Conservation (phyloP, 768 basidiomycete genomes). For the Podaxis sp. region DNA sequence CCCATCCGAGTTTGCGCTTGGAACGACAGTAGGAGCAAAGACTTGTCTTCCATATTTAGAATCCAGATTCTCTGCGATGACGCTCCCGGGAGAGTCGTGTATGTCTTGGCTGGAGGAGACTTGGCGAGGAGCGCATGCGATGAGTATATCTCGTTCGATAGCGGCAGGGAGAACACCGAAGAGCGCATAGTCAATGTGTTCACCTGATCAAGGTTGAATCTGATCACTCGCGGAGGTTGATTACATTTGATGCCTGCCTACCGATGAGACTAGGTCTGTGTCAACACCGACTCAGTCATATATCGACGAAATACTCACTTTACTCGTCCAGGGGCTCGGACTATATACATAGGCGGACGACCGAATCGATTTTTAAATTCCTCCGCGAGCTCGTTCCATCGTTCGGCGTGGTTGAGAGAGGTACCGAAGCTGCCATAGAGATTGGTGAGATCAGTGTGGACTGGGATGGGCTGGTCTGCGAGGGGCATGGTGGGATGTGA, state of each 20-base stretch:
- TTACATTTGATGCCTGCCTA: slow-evolving; percentile 16
- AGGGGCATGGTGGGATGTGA: slow-evolving; percentile 38
- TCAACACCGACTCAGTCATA: slow-evolving; percentile 1
- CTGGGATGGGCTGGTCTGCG: slow-evolving; percentile 56
- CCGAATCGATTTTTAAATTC: slow-evolving; percentile 69
- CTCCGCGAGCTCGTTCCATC: slow-evolving; percentile 62
- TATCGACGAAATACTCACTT: slow-evolving; percentile 48
- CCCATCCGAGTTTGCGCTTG: slow-evolving; percentile 13
- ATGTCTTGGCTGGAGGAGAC: slow-evolving; percentile 24
- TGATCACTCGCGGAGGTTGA: background rate
- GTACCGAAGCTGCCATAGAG: slow-evolving; percentile 54
- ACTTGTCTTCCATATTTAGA: slow-evolving; percentile 56
- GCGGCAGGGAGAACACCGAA: slow-evolving; percentile 88
- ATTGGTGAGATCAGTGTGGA: slow-evolving; percentile 57
- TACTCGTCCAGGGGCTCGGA: slow-evolving; percentile 77
- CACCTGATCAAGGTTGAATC: slow-evolving; percentile 43
- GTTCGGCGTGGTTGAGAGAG: slow-evolving; percentile 53
- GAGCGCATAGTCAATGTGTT: slow-evolving; percentile 83
- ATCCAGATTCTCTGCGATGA: slow-evolving; percentile 63
- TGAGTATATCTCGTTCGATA: slow-evolving; percentile 79
- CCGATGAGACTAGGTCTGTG: slow-evolving; percentile 40
- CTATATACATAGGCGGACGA: slow-evolving; percentile 65
- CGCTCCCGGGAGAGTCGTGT: slow-evolving; percentile 46
- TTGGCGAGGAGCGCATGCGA: slow-evolving; percentile 63
- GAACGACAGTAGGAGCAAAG: slow-evolving; percentile 50